These are phyloP conservation scores for Brassica rapa DNA, from an alignment of 345 rosid genomes.

Conservation along the genomic window DNA sequence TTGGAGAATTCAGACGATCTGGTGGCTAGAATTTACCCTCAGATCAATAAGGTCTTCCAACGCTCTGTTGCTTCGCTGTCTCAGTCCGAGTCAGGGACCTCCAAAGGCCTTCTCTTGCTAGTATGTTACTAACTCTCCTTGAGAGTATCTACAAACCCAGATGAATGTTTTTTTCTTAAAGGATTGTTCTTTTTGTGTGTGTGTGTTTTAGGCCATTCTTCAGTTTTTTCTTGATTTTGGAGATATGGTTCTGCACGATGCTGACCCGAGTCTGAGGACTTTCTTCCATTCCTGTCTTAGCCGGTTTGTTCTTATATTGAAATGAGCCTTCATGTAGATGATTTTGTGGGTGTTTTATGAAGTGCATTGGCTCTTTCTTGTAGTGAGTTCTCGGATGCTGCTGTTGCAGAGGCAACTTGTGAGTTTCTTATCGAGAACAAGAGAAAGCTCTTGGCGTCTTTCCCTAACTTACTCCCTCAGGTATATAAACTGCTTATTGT, in stretches of 20 bases:
- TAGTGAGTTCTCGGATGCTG: slow-evolving; percentile 94
- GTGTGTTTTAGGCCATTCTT: slow-evolving; percentile 64
- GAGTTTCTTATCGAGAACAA: slow-evolving; percentile 69
- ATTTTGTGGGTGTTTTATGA: neutral
- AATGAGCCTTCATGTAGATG: slow-evolving; percentile 9
- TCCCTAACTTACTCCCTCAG: slow-evolving; percentile 84
- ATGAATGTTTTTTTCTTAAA: neutral
- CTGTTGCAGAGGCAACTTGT: slow-evolving; percentile 90
- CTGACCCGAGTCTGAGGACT: slow-evolving; percentile 75
- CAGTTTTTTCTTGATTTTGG: slow-evolving; percentile 89
- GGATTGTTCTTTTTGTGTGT: neutral
- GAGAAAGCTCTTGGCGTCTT: slow-evolving; percentile 63
- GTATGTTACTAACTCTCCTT: slow-evolving; percentile 41
- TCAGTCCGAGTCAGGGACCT: slow-evolving; percentile 54
- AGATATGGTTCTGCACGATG: slow-evolving; percentile 84
- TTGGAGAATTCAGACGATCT: slow-evolving; percentile 74
- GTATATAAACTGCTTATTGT: slow-evolving; percentile 37
- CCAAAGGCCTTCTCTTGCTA: slow-evolving; percentile 82
- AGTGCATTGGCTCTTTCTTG: slow-evolving; percentile 27
- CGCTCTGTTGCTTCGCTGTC: slow-evolving; percentile 76
- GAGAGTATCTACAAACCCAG: neutral
- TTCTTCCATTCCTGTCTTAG: slow-evolving; percentile 88
- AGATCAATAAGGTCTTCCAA: slow-evolving; percentile 81
- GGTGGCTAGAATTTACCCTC: slow-evolving; percentile 85
- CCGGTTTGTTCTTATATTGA: slow-evolving; percentile 52